These are phyloP conservation scores for Kodamaea derodonti DNA, from an alignment of 1,139 yeast genomes.

Conservation along the genomic window DNA sequence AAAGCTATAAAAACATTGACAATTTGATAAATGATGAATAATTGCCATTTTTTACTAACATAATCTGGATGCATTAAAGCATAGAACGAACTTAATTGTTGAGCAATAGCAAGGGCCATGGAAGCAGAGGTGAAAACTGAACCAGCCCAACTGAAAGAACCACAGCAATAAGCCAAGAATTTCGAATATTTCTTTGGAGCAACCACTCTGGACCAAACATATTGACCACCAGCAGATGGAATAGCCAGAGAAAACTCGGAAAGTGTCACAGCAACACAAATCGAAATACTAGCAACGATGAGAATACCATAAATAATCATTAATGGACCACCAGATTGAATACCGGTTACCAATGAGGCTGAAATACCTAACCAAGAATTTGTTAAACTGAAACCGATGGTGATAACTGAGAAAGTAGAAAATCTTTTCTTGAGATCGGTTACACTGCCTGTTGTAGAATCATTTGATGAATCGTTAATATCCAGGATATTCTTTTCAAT, in stretches of 20 bases:
- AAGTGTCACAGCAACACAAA: slow-evolving; percentile 49
- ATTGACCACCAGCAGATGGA: slow-evolving; percentile 68
- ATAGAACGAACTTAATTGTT: slow-evolving; percentile 54
- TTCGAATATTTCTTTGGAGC: slow-evolving; percentile 49
- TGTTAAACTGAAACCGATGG: slow-evolving; percentile 67
- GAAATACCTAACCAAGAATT: slow-evolving; percentile 72
- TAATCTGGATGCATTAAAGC: slow-evolving; percentile 41
- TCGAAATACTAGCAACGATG: slow-evolving; percentile 52
- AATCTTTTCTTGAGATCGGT: slow-evolving; percentile 31
- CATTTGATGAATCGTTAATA: not conserved
- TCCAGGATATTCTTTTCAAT: not conserved
- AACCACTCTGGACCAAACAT: slow-evolving; percentile 57
- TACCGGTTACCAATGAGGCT: slow-evolving; percentile 60
- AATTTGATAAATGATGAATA: slow-evolving; percentile 49
- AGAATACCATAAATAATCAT: slow-evolving; percentile 64
- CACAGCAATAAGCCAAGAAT: slow-evolving; percentile 54
- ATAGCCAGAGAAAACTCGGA: slow-evolving; percentile 54
- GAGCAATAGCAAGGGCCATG: slow-evolving; percentile 51
- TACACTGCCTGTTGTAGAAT: not conserved
- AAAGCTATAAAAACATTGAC: slow-evolving; percentile 38
- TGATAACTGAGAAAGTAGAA: slow-evolving; percentile 49
- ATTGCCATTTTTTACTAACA: slow-evolving; percentile 51
- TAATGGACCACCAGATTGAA: slow-evolving; percentile 66
- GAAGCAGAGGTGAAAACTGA: slow-evolving; percentile 58
- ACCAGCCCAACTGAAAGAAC: slow-evolving; percentile 59